Evolutionary conservation across 805 yeast genomes (phyloP).

Genomic region (Candida xyloterini): DNA sequence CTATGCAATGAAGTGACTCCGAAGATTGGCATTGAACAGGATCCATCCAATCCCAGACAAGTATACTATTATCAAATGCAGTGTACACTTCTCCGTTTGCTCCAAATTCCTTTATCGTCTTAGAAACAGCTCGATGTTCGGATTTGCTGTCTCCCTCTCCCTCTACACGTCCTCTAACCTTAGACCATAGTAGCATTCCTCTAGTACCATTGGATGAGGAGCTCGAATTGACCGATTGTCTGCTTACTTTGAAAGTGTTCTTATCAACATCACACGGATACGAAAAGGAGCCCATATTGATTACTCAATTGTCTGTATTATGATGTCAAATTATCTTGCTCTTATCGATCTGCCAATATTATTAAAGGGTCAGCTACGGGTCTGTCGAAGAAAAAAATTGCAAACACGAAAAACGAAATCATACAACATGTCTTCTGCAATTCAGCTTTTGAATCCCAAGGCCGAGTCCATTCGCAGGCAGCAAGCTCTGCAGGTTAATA

Average conservation of each 20-base stretch:
- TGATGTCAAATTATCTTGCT: constrained; percentile 4
- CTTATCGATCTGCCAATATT: constrained; percentile 14
- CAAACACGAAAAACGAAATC: constrained; percentile 15
- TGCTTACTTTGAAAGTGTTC: not conserved
- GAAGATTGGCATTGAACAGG: not conserved
- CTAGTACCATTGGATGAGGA: not conserved
- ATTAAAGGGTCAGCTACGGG: constrained; percentile 6
- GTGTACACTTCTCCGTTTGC: constrained; percentile 37
- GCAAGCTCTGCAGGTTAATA: constrained; percentile 94
- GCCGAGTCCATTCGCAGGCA: constrained; percentile 96
- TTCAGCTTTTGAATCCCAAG: constrained; percentile 92
- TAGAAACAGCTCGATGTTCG: not conserved
- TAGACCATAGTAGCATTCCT: constrained; percentile 3
- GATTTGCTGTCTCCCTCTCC: constrained; percentile 6
- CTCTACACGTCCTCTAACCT: constrained; percentile 3
- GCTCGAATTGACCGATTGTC: not conserved
- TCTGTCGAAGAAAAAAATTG: constrained; percentile 14
- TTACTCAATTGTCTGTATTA: not conserved
- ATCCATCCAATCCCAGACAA: constrained; percentile 40
- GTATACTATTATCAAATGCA: constrained; percentile 28
- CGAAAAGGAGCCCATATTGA: not conserved
- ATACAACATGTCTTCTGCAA: constrained; percentile 48
- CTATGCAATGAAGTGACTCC: constrained; percentile 31
- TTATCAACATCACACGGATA: not conserved
- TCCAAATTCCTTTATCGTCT: constrained; percentile 32